phyloP scores from a whole-genome alignment of 768 basidiomycete genomes.

The Cystobasidium onofrii region DNA sequence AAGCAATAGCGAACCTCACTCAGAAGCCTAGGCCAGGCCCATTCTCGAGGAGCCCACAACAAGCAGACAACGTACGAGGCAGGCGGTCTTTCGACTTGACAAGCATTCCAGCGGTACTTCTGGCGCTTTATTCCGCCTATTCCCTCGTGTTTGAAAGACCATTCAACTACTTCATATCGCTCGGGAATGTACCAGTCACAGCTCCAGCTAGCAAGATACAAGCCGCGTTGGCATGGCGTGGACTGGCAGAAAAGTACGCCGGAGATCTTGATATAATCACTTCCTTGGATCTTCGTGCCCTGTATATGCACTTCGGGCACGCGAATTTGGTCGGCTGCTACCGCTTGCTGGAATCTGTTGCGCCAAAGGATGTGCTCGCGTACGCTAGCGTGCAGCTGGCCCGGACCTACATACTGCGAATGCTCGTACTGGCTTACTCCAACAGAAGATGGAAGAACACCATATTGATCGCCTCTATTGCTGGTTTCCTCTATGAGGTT shows the following conservation, averaged over 20 bases:
- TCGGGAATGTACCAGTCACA: slow-evolving; percentile 10
- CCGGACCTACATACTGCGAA: not conserved
- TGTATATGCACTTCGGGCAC: slow-evolving; percentile 21
- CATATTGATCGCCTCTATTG: not conserved
- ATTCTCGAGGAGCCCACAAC: not conserved
- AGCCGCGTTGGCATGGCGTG: not conserved
- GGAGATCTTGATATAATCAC: not conserved
- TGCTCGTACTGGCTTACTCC: not conserved
- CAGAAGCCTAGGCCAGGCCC: not conserved
- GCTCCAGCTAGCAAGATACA: slow-evolving; percentile 5
- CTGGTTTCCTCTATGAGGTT: not conserved
- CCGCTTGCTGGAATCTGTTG: not conserved
- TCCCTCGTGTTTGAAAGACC: not conserved
- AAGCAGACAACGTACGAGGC: not conserved
- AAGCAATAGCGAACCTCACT: not conserved
- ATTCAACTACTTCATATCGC: slow-evolving; percentile 20
- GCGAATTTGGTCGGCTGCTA: slow-evolving; percentile 14
- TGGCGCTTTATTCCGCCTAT: not conserved
- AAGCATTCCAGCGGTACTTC: not conserved
- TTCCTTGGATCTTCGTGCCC: slow-evolving; percentile 4
- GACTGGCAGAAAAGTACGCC: slow-evolving; percentile 9
- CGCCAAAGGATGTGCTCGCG: not conserved
- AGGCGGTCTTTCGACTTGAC: not conserved
- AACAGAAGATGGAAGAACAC: not conserved
- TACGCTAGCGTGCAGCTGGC: not conserved